phyloP scores from a whole-genome alignment of 441 rosid genomes.

The Croton laevigatus region DNA sequence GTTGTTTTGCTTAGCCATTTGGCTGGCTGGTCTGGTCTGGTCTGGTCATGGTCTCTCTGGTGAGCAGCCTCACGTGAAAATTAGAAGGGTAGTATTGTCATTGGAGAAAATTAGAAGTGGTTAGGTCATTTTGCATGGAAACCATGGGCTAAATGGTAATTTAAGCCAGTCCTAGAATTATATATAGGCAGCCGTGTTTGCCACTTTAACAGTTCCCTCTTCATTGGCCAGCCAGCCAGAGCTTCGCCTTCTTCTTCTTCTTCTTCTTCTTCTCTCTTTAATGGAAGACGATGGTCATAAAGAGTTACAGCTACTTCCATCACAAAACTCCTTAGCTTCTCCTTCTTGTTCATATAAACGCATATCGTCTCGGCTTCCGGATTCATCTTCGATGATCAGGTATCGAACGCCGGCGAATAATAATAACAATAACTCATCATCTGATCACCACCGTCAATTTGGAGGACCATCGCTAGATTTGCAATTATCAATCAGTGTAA shows the following conservation, averaged over 20 bases:
- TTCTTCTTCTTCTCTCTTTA: background rate
- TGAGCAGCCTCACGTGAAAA: background rate
- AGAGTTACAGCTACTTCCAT: constrained; percentile 84
- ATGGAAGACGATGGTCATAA: constrained; percentile 59
- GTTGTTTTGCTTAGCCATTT: too few species aligned
- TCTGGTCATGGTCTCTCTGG: too few species aligned
- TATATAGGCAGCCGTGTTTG: constrained; percentile 28
- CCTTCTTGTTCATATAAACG: constrained; percentile 37
- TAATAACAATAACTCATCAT: constrained; percentile 16
- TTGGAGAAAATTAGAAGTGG: constrained; percentile 1
- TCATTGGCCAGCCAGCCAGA: background rate
- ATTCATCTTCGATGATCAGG: constrained; percentile 28
- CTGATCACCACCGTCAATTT: constrained; percentile 11
- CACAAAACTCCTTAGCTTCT: constrained; percentile 44
- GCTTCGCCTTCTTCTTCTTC: background rate
- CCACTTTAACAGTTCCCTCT: constrained; percentile 20
- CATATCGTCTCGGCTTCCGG: constrained; percentile 21
- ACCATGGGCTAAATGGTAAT: constrained; percentile 36
- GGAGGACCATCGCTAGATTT: constrained; percentile 71
- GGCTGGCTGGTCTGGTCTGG: too few species aligned
- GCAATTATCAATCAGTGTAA: constrained; percentile 74
- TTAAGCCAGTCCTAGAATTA: constrained; percentile 12
- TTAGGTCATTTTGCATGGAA: constrained; percentile 26
- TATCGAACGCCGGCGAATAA: constrained; percentile 8
- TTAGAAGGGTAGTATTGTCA: constrained; percentile 20